Percentiles rank a stretch among this genome's conserved stretches.
Conservation (phyloP, 2,329 filamentous ascomycete species). For the Aureobasidium sp. region DNA sequence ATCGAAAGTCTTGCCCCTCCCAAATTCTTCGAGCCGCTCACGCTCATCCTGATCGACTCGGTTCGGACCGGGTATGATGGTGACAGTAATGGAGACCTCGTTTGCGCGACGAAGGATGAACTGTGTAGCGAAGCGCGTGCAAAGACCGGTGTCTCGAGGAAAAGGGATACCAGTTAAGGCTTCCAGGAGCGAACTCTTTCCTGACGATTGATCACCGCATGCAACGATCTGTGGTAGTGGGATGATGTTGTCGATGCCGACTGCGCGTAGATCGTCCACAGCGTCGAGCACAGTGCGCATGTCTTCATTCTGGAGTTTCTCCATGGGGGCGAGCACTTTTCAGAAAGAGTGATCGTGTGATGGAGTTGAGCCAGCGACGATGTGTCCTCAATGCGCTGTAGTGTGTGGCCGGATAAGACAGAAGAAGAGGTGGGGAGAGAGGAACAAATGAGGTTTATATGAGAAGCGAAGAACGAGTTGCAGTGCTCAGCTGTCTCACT, state of each 20-base stretch:
- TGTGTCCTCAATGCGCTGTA: no score
- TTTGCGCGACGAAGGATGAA: slow-evolving; percentile 43
- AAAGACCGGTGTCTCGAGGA: slow-evolving; percentile 32
- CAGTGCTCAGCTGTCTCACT: no score
- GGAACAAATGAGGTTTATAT: no score
- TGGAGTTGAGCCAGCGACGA: no score
- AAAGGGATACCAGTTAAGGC: slow-evolving; percentile 51
- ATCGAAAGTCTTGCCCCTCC: not conserved
- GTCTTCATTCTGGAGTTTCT: slow-evolving; percentile 21
- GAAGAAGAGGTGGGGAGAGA: no score
- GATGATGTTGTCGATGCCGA: slow-evolving; percentile 34
- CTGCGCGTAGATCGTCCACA: slow-evolving; percentile 45
- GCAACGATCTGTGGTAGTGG: slow-evolving; percentile 35
- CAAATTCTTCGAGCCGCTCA: not conserved
- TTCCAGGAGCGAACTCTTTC: slow-evolving; percentile 59
- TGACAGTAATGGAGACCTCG: slow-evolving; percentile 21
- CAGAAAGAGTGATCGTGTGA: no score
- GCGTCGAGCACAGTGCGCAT: slow-evolving; percentile 45
- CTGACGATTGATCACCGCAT: slow-evolving; percentile 53
- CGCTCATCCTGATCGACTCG: not conserved
- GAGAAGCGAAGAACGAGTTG: no score
- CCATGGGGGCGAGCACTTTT: not conserved
- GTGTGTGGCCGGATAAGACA: no score
- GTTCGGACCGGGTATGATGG: not conserved
- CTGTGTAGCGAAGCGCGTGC: slow-evolving; percentile 57